Evolutionary conservation across 352 stramenopile genomes (phyloP).

Genomic region (Pythium dissimile): DNA sequence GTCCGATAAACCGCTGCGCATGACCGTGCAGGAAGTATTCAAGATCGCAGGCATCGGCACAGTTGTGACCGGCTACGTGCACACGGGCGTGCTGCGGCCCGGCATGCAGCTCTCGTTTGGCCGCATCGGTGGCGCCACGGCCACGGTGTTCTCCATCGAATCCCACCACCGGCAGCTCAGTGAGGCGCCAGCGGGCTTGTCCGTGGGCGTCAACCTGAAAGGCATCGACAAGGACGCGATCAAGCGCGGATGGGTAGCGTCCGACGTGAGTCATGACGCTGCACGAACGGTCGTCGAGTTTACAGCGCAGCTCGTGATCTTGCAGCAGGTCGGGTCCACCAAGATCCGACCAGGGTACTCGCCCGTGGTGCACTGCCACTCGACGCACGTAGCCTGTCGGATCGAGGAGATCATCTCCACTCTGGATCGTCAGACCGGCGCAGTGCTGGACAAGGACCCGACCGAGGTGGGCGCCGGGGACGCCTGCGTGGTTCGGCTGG

Average conservation of each 20-base stretch:
- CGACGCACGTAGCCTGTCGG: constrained; percentile 94
- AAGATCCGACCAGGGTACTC: constrained; percentile 93
- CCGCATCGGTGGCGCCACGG: constrained; percentile 84
- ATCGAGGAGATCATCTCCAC: constrained; percentile 95
- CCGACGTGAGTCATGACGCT: constrained; percentile 92
- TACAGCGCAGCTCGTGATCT: constrained; percentile 95
- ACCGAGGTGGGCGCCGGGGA: constrained; percentile 93
- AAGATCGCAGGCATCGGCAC: constrained; percentile 98
- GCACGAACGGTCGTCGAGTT: constrained; percentile 85
- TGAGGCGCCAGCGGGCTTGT: constrained; percentile 92
- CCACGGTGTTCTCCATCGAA: constrained; percentile 96
- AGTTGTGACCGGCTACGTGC: constrained; percentile 95
- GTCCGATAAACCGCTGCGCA: constrained; percentile 93
- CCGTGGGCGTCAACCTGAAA: constrained; percentile 98
- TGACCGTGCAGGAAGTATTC: constrained; percentile 97
- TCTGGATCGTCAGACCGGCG: constrained; percentile 95
- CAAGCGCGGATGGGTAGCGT: constrained; percentile 92
- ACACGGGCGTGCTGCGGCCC: constrained; percentile 95
- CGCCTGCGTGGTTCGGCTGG: constrained; percentile 94
- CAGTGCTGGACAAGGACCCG: constrained; percentile 93
- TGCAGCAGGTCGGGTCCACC: constrained; percentile 88
- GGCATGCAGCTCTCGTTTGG: constrained; percentile 92
- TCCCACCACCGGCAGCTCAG: constrained; percentile 94
- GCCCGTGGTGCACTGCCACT: constrained; percentile 97
- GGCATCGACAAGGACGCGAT: constrained; percentile 95